Evolutionary conservation across 2,329 filamentous ascomycete species (phyloP).

Genomic region (Eutypella sp.): DNA sequence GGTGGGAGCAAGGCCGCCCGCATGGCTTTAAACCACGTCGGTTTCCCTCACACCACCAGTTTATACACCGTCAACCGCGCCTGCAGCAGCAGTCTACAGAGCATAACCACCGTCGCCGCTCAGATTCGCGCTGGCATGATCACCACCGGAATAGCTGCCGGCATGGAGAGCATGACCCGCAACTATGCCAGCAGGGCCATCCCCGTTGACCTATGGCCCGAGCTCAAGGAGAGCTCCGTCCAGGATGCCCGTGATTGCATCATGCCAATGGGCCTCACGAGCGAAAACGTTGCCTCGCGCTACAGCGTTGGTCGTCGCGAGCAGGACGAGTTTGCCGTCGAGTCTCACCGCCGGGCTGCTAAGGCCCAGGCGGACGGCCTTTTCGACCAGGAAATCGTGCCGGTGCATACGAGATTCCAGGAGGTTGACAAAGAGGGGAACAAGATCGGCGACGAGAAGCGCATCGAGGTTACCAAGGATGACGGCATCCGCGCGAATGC

Average conservation of each 20-base stretch:
- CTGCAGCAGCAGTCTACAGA: slow-evolving; percentile 73
- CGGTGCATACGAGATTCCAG: slow-evolving; percentile 67
- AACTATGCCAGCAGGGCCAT: slow-evolving; percentile 88
- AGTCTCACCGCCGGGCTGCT: slow-evolving; percentile 69
- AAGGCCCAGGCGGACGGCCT: slow-evolving; percentile 62
- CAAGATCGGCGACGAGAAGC: slow-evolving; percentile 50
- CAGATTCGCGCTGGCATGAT: slow-evolving; percentile 72
- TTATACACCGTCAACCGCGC: slow-evolving; percentile 88
- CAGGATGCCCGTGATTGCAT: slow-evolving; percentile 79
- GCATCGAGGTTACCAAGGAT: slow-evolving; percentile 67
- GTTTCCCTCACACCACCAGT: slow-evolving; percentile 65
- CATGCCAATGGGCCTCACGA: slow-evolving; percentile 90
- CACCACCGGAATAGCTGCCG: slow-evolving; percentile 71
- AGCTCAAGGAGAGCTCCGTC: slow-evolving; percentile 56
- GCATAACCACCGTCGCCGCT: slow-evolving; percentile 69
- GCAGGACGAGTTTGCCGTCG: slow-evolving; percentile 77
- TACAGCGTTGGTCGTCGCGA: slow-evolving; percentile 70
- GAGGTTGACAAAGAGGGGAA: slow-evolving; percentile 58
- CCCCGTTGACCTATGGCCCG: slow-evolving; percentile 74
- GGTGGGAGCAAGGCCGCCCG: slow-evolving; percentile 86
- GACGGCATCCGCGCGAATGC: slow-evolving; percentile 74
- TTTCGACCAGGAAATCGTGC: slow-evolving; percentile 76
- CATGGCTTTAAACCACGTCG: slow-evolving; percentile 84
- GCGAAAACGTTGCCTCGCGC: slow-evolving; percentile 78
- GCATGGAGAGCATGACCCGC: slow-evolving; percentile 94